Evolutionary conservation across 345 rosid species (phyloP).

Genomic region (Leavenworthia alabamica): DNA sequence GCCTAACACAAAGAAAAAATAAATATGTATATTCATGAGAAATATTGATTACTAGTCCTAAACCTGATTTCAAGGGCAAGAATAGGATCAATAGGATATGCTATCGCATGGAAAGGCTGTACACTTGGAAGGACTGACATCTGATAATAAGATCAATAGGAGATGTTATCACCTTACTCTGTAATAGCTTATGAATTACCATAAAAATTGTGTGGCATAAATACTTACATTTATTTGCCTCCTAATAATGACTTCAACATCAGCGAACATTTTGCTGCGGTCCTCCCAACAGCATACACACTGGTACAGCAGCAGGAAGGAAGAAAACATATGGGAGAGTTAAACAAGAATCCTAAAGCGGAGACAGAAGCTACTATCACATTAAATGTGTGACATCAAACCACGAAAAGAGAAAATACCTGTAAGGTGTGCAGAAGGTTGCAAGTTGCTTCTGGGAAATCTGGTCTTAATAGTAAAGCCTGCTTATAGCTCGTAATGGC

Average conservation of each 20-base stretch:
- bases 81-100: constrained; percentile 89
- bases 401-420: constrained; percentile 35
- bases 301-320: constrained; percentile 34
- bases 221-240: constrained; percentile 73
- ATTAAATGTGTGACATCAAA: background rate
- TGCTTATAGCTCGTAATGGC: constrained; percentile 90
- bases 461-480: constrained; percentile 74
- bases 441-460: constrained; percentile 98
- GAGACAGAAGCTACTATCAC: constrained; percentile 12
- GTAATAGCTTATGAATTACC: background rate
- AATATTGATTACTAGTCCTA: background rate
- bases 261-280: constrained; percentile 69
- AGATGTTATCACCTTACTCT: background rate
- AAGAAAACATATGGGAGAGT: background rate
- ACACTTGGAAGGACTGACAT: constrained; percentile 90
- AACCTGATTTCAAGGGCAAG: constrained; percentile 98
- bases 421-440: constrained; percentile 91
- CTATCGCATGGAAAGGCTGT: constrained; percentile 98
- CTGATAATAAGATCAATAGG: constrained; percentile 36
- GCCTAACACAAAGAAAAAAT: background rate
- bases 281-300: constrained; percentile 94
- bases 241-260: constrained; percentile 82
- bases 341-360: background rate
- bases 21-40: background rate
- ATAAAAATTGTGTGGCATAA: background rate